These are phyloP conservation scores for Tetraselmis striata DNA, from an alignment of 139 green algal genomes.

Conservation along the genomic window DNA sequence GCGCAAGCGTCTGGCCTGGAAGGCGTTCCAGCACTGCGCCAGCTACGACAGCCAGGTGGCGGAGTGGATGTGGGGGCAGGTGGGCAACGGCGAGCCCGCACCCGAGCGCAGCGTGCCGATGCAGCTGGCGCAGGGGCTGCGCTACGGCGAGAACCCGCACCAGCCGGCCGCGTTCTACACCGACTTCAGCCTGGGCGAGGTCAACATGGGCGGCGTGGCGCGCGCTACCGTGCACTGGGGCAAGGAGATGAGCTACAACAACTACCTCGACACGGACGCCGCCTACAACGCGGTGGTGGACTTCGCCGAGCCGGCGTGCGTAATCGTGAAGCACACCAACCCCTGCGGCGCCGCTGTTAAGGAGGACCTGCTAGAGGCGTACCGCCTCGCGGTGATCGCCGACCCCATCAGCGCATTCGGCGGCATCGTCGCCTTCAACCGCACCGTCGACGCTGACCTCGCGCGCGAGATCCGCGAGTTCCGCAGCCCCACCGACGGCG, in stretches of 20 bases:
- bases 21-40: constrained; percentile 95
- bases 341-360: constrained; percentile 85
- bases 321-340: constrained; percentile 99
- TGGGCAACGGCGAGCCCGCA: constrained; percentile 18
- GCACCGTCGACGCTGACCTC: constrained; percentile 69
- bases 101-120: constrained; percentile 81
- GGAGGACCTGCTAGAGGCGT: constrained; percentile 83
- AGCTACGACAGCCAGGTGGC: constrained; percentile 87
- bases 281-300: constrained; percentile 63
- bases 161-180: constrained; percentile 95
- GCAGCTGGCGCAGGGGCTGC: constrained; percentile 59
- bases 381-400: constrained; percentile 83
- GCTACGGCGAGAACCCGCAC: constrained; percentile 96
- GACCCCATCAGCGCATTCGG: constrained; percentile 96
- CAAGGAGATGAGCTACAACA: constrained; percentile 99
- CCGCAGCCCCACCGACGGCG: constrained; percentile 78
- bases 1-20: constrained; percentile 86
- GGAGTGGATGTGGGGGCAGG: constrained; percentile 90
- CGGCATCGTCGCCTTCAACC: constrained; percentile 99
- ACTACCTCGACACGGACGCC: constrained; percentile 96
- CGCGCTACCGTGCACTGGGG: constrained; percentile 84
- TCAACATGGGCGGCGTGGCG: constrained; percentile 70
- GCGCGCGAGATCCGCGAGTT: constrained; percentile 91
- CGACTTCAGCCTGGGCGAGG: constrained; percentile 80
- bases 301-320: constrained; percentile 76